Evolutionary conservation across 768 basidiomycete species (phyloP), one percentile per base, ranked within the genome.

Genomic region (Hericium coralloides): DNA sequence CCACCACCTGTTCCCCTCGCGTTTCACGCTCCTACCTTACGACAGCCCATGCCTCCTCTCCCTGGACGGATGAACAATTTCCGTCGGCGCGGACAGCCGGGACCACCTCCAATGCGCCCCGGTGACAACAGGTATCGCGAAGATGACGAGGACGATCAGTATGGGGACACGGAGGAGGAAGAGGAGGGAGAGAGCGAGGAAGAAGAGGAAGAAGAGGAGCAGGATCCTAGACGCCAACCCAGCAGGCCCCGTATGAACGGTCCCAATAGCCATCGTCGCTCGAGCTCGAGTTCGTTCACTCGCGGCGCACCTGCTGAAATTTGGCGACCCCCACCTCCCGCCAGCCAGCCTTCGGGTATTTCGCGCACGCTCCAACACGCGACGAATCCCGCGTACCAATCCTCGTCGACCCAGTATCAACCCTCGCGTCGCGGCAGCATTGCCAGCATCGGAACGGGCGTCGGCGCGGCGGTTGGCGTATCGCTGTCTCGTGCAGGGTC

Each of bases 151-250:
- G 38, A 23, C 14, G 12, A 31, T 17, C 59, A 51, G 15, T 48
- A 49, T 15, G 26, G 23, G 10, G 60, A 61, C 8, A 55, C 49
- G 5, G 55, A 55, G 1, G 58, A 51, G 1, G 58, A 45, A 12
- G 60, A 55, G 0, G 37, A 20, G 1, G 58, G 25, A 14, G 20
- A 26, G 20, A 41, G 47, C 1, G 25, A 48, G 0, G 61, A 58
- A 5, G 59, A 55, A 0, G 50, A n/a, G 7, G 61, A 36, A 1
- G 50, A 49, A 39, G 51, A 38, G 8, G 23, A 47, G 12, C 52
- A 36, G 15, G 18, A 26, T 23, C 17, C 41, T 3, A 18, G 37
- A 9, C 59, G 59, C 18, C 59, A 49, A 31, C 60, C 59, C 41
- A 41, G 38, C 53, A 26, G 38, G 15, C 18, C n/a, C 9, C 53